Evolutionary conservation across 192 early-diverging fungal species (phyloP).

Genomic region (Gonapodya prolifera): DNA sequence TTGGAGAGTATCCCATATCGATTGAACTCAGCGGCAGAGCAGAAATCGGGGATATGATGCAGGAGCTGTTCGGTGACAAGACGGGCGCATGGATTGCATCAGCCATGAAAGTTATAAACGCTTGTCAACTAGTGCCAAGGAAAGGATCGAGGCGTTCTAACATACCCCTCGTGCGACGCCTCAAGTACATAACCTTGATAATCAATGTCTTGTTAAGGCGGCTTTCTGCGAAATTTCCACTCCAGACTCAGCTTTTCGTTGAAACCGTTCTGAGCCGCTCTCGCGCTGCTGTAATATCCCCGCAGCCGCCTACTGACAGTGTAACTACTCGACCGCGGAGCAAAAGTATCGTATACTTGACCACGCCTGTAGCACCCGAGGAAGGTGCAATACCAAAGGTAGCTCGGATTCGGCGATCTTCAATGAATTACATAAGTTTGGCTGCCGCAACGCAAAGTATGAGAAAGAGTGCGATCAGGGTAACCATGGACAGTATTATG

Average conservation of each 20-base stretch:
- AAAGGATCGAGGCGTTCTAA: neutral
- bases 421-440: neutral
- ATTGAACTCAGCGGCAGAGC: neutral
- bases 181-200: slow-evolving; percentile 4
- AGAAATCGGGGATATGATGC: neutral
- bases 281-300: neutral
- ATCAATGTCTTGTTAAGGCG: slow-evolving; percentile 1
- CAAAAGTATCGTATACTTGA: neutral
- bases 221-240: slow-evolving; percentile 4
- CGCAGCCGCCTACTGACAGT: neutral
- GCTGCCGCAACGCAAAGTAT: neutral
- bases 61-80: slow-evolving; percentile 8
- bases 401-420: neutral
- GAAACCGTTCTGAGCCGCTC: neutral
- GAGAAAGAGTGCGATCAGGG: neutral
- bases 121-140: neutral
- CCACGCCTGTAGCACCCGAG: neutral
- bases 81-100: slow-evolving; percentile 3
- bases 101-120: neutral
- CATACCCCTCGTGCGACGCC: neutral
- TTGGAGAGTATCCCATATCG: neutral
- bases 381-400: neutral
- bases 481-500: neutral
- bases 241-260: slow-evolving; percentile 6
- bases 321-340: neutral